Base-by-base conservation (phyloP, 495 filamentous ascomycete genomes). In the Annulohypoxylon moriforme region DNA sequence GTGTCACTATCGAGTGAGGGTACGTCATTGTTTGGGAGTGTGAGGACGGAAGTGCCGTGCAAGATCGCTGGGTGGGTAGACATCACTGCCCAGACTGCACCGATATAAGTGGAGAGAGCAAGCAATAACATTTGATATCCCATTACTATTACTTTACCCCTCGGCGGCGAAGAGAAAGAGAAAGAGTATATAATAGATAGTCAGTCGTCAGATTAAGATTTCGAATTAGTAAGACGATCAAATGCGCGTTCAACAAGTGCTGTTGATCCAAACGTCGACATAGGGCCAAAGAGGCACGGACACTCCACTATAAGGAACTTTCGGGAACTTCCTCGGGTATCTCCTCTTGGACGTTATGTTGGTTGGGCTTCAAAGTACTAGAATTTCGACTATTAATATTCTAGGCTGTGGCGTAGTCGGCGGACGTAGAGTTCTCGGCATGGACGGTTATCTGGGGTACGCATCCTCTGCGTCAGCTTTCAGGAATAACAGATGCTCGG, bases 381-480 rank as follows among this genome's bases (percentile, higher is more conserved):
- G 25, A 33, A 53, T 3, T 33, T 8, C 24, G 27, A 33, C 13
- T 53, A 53, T 33, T 31, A 53, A 16, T 53, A 18, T 10, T 33
- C 33, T 10, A 33, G 14, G 27, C 13, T 18, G 25, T 33, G 50
- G 50, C 27, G 25, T 31, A 53, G 16, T 53, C 16, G 20, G 16
- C 1, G n/a, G 13, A 10, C 13, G 8, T 27, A 24, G 2, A 16
- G n/a, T 33, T 33, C 16, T 49, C 50, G 14, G 14, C n/a, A 33
- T 53, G 14, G 6, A 24, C 7, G 50, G 27, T 53, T 18, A 53
- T 53, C 50, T 53, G 50, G 50, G 50, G 27, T 53, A 33, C 27
- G 50, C 9, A 53, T 53, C 50, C 50, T 53, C 27, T 18, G 16
- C 33, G 18, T 53, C 27, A 53, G 50, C 10, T 20, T 53, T 53